Conservation (phyloP, 2,329 filamentous ascomycete species). For the Rhinocladiella similis region DNA sequence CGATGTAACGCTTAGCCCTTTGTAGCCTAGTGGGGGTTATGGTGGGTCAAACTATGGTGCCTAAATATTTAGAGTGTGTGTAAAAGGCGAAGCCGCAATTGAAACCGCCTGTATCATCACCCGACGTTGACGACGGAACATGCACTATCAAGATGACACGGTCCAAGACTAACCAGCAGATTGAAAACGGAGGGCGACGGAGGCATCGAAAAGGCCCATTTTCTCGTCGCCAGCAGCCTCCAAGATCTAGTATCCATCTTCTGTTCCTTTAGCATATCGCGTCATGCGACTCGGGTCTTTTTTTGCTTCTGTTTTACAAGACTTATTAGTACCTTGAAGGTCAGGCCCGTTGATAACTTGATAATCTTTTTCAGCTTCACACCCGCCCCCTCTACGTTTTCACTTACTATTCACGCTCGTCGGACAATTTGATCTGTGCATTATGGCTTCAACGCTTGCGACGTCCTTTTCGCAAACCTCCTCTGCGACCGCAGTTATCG, state of each 20-base stretch:
- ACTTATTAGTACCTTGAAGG: neutral
- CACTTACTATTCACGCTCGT: neutral
- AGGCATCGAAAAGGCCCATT: neutral
- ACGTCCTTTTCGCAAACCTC: slow-evolving; percentile 57
- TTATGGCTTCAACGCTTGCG: slow-evolving; percentile 56
- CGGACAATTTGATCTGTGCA: slow-evolving; percentile 12
- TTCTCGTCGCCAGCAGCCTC: neutral
- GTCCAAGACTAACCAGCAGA: neutral
- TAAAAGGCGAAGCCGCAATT: too few species aligned
- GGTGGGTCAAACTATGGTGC: too few species aligned
- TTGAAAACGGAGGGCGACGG: neutral
- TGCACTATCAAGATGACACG: neutral
- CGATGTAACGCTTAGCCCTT: too few species aligned
- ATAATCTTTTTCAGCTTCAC: neutral
- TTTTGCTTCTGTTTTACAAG: neutral
- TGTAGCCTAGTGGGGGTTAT: too few species aligned
- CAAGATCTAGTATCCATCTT: neutral
- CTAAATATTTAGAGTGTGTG: too few species aligned
- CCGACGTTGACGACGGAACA: neutral
- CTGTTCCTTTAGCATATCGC: neutral
- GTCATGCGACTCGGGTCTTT: neutral
- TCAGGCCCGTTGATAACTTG: neutral
- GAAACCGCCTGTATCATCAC: neutral
- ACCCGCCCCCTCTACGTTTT: neutral
- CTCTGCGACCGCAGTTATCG: slow-evolving; percentile 65